Percentiles rank a stretch among this genome's conserved stretches.
phyloP scores from a whole-genome alignment of 371 early-diverging fungal species.

The Mortierella sp. region DNA sequence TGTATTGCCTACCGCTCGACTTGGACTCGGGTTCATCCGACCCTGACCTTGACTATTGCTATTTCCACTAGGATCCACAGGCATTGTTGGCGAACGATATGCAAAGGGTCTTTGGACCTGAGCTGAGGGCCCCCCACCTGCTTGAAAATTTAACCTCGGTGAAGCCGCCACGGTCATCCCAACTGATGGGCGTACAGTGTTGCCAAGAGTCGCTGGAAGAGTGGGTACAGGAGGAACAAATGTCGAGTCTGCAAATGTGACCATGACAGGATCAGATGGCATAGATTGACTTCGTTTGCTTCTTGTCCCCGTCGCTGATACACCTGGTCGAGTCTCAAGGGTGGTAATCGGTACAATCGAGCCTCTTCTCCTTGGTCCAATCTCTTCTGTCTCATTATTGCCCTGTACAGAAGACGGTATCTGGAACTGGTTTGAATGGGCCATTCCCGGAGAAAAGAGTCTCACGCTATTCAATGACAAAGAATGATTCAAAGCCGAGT shows the following conservation, averaged over 20 bases:
- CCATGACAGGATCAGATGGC: constrained; percentile 28
- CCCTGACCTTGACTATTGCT: too few species aligned
- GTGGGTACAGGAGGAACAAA: too few species aligned
- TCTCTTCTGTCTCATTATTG: too few species aligned
- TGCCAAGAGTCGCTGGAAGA: too few species aligned
- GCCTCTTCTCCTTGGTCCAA: too few species aligned
- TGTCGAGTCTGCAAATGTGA: too few species aligned
- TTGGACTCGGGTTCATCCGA: too few species aligned
- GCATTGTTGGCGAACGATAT: not conserved
- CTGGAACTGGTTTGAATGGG: not conserved
- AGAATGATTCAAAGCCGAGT: constrained; percentile 13
- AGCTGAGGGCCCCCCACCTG: constrained; percentile 3
- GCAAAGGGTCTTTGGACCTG: constrained; percentile 13
- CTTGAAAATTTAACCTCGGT: not conserved
- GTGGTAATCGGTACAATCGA: too few species aligned
- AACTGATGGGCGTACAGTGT: too few species aligned
- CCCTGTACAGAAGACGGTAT: too few species aligned
- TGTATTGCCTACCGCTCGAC: not conserved
- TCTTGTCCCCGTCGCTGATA: constrained; percentile 18
- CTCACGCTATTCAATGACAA: constrained; percentile 13
- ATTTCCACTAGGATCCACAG: too few species aligned
- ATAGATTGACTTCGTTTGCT: constrained; percentile 40
- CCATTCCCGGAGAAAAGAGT: constrained; percentile 24
- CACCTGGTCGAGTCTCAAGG: not conserved
- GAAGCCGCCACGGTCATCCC: too few species aligned